Conservation (phyloP, 1,139 yeast species). For the Debaryomycetaceae sp. region DNA sequence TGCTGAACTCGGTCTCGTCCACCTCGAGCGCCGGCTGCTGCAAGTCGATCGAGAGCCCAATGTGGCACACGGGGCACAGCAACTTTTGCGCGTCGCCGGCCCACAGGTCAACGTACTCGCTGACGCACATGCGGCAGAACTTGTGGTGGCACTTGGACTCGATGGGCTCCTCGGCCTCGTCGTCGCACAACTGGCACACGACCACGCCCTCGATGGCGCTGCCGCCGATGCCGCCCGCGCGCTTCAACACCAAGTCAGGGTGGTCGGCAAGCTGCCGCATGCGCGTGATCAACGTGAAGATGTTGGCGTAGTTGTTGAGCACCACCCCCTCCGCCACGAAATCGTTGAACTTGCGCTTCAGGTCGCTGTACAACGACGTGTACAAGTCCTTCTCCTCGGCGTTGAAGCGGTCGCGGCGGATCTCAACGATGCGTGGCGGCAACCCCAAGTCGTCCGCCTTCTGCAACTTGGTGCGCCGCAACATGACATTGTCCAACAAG, state of each 20-base stretch:
- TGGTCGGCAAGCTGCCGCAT: slow-evolving; percentile 98
- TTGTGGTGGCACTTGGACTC: slow-evolving; percentile 90
- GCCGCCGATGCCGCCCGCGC: slow-evolving; percentile 45
- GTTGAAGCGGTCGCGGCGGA: slow-evolving; percentile 80
- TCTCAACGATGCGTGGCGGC: slow-evolving; percentile 90
- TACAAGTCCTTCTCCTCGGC: slow-evolving; percentile 93
- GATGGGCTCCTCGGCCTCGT: slow-evolving; percentile 96
- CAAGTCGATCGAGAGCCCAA: slow-evolving; percentile 83
- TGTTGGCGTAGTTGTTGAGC: slow-evolving; percentile 90
- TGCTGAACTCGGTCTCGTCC: slow-evolving; percentile 58
- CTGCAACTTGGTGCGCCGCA: slow-evolving; percentile 90
- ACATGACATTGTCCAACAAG: slow-evolving; percentile 73
- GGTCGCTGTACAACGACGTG: slow-evolving; percentile 80
- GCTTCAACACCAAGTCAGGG: slow-evolving; percentile 86
- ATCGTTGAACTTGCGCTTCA: slow-evolving; percentile 77
- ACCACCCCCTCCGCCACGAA: slow-evolving; percentile 96
- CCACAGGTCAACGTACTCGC: slow-evolving; percentile 83
- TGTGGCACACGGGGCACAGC: slow-evolving; percentile 95
- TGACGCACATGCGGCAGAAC: slow-evolving; percentile 88
- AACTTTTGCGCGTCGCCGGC: slow-evolving; percentile 56
- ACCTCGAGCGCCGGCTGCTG: slow-evolving; percentile 84
- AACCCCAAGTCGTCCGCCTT: slow-evolving; percentile 95
- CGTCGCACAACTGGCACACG: slow-evolving; percentile 91
- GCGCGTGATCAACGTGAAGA: slow-evolving; percentile 89
- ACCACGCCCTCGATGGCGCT: slow-evolving; percentile 52